phyloP scores from a whole-genome alignment of 768 basidiomycete species.

The Hemileccinum rubropunctum region DNA sequence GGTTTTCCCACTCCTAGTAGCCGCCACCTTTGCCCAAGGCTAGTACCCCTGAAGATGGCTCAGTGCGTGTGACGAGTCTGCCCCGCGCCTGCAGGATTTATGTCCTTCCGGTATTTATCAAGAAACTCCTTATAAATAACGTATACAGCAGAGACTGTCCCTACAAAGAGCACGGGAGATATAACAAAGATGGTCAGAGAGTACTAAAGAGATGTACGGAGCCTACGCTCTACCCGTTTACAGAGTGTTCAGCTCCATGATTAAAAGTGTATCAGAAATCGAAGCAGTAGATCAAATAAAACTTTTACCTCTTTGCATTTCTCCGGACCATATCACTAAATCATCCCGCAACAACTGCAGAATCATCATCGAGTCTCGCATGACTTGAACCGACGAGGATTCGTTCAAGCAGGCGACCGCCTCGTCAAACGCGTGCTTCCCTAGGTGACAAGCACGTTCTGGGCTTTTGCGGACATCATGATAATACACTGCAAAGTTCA shows the following conservation, averaged over 20 bases:
- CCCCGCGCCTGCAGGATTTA: neutral
- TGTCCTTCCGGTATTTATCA: neutral
- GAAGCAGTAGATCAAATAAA: conserved; percentile 1
- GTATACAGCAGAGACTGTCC: conserved; percentile 3
- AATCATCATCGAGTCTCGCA: conserved; percentile 79
- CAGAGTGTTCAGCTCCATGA: conserved; percentile 24
- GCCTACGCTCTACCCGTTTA: conserved; percentile 10
- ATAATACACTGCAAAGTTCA: conserved; percentile 95
- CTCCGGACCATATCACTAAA: conserved; percentile 79
- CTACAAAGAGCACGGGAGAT: neutral
- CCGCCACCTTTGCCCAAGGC: conserved; percentile 82
- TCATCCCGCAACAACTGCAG: conserved; percentile 82
- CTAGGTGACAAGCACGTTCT: conserved; percentile 82
- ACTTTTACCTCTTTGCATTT: conserved; percentile 50
- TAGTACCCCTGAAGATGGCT: conserved; percentile 1
- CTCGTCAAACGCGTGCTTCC: conserved; percentile 91
- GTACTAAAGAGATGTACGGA: neutral
- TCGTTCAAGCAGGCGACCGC: conserved; percentile 66
- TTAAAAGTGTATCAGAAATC: conserved; percentile 11
- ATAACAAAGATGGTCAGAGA: conserved; percentile 1
- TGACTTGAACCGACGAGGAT: conserved; percentile 39
- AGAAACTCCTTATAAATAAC: conserved; percentile 10
- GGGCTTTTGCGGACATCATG: conserved; percentile 85
- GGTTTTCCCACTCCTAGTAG: conserved; percentile 93
- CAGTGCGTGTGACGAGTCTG: neutral